Conservation (phyloP, 225 moss, liverwort and hornwort genomes). For the Straminergon stramineum region DNA sequence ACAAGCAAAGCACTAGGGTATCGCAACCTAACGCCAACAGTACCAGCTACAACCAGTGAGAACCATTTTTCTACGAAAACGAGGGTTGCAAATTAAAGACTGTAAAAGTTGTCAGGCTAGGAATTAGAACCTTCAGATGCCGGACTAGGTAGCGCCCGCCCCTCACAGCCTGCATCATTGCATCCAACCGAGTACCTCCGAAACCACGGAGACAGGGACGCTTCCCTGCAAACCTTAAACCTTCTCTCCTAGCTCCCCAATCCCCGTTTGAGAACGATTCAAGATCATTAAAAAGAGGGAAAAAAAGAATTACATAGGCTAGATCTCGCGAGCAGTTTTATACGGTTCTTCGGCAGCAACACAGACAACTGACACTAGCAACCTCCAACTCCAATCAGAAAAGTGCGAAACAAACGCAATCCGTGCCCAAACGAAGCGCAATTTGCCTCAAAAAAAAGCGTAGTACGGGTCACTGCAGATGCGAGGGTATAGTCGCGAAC, state of each 20-base stretch:
- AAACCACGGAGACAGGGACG: neutral
- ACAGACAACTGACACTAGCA: neutral
- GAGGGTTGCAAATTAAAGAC: neutral
- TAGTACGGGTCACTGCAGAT: too few species aligned
- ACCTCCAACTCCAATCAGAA: neutral
- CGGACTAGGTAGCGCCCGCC: slow-evolving; percentile 17
- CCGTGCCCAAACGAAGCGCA: neutral
- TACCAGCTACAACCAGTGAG: neutral
- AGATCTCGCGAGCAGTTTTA: neutral
- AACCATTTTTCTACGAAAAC: neutral
- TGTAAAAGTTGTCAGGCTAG: neutral
- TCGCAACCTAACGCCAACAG: neutral
- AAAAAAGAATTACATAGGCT: neutral
- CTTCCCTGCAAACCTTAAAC: neutral
- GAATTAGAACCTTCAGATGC: slow-evolving; percentile 12
- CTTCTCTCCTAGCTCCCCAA: neutral
- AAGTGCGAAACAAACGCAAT: neutral
- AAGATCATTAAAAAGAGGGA: neutral
- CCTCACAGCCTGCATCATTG: slow-evolving; percentile 34
- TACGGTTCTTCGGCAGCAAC: neutral
- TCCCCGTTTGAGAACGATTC: neutral
- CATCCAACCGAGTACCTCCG: slow-evolving; percentile 4
- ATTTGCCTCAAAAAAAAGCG: neutral
- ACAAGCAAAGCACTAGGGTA: neutral
- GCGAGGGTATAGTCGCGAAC: neutral